Evolutionary conservation across 768 basidiomycete species (phyloP), one percentile per base, ranked within the genome.

Genomic region (Xerocomellus chrysenteron): DNA sequence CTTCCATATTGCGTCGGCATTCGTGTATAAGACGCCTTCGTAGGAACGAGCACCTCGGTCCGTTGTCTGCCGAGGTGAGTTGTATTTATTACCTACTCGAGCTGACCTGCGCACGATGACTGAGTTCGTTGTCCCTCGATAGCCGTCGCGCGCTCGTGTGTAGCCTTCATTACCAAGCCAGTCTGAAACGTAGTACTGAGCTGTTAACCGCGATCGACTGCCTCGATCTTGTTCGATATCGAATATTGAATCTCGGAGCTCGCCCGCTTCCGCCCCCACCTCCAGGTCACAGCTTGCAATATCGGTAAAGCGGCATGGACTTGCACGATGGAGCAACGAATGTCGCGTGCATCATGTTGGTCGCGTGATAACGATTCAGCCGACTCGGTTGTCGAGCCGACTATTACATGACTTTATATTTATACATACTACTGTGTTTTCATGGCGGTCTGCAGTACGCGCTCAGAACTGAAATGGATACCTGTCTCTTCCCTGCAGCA

Each of bases 161-260:
- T 17, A 10, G 3, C 36, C 13, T 11, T 11, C 4, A 11, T 11
- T 11, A 11, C 32, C 32, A 32, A 32, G 32, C 32, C 32, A 32
- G 32, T 32, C 32, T 32, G 10, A 32, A 32, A 32, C 16, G 36
- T 17, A 10, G n/a, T 9, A 40, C 39, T n/a, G n/a, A n/a, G n/a
- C n/a, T 16, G 35, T 16, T 14, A 45, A 40, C 47, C 52, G 45
- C 11, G 44, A 47, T 55, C 48, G 42, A 50, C 35, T 11, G 47
- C 40, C 52, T 40, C 42, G 55, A 63, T 57, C 60, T 19, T 16
- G 21, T n/a, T 39, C 53, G 52, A 55, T 19, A 19, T 32, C 4
- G 37, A 49, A 19, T 16, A 40, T 44, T 1, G 55, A 28, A 33
- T 40, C 43, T 28, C 9, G 21, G 36, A 32, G 11, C 26, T 9